A percentile compares a stretch with the other conserved stretches of the same genome.
phyloP scores from a whole-genome alignment of 495 filamentous ascomycete genomes.

The Hamigera avellanea region DNA sequence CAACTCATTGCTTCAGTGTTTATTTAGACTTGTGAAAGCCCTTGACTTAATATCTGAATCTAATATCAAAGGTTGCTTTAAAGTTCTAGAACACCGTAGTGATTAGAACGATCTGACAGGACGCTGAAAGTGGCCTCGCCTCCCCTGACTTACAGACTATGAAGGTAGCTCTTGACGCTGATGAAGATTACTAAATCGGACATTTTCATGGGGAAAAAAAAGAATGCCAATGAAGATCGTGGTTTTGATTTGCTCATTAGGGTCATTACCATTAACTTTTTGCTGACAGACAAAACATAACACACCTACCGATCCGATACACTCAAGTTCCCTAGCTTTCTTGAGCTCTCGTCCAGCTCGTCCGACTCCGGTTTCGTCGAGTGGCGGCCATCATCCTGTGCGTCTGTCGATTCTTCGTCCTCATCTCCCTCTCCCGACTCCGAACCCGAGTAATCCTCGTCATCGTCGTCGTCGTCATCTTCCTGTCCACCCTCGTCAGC shows the following conservation, averaged over 20 bases:
- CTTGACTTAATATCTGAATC: too few species aligned
- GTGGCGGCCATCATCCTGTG: slow-evolving; percentile 6
- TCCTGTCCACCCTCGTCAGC: slow-evolving; percentile 15
- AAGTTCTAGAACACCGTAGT: too few species aligned
- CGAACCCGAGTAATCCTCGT: slow-evolving; percentile 23
- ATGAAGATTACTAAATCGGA: too few species aligned
- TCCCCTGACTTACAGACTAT: too few species aligned
- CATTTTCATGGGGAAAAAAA: not conserved
- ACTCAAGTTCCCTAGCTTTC: slow-evolving; percentile 20
- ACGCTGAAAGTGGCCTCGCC: too few species aligned
- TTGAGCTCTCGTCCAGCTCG: slow-evolving; percentile 22
- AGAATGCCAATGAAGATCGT: slow-evolving; percentile 5
- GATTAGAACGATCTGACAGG: too few species aligned
- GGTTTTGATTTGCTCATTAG: slow-evolving; percentile 23
- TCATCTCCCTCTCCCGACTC: slow-evolving; percentile 19
- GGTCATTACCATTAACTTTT: slow-evolving; percentile 15
- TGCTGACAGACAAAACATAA: too few species aligned
- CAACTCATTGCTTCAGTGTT: too few species aligned
- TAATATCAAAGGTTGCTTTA: too few species aligned
- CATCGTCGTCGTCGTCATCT: slow-evolving; percentile 31
- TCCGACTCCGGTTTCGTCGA: slow-evolving; percentile 7
- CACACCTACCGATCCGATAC: slow-evolving; percentile 16
- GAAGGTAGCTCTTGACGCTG: too few species aligned
- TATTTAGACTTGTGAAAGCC: too few species aligned
- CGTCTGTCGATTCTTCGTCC: slow-evolving; percentile 7